phyloP scores from a whole-genome alignment of 1,284 basidiomycete genomes.

The Boletellus deceptivus region DNA sequence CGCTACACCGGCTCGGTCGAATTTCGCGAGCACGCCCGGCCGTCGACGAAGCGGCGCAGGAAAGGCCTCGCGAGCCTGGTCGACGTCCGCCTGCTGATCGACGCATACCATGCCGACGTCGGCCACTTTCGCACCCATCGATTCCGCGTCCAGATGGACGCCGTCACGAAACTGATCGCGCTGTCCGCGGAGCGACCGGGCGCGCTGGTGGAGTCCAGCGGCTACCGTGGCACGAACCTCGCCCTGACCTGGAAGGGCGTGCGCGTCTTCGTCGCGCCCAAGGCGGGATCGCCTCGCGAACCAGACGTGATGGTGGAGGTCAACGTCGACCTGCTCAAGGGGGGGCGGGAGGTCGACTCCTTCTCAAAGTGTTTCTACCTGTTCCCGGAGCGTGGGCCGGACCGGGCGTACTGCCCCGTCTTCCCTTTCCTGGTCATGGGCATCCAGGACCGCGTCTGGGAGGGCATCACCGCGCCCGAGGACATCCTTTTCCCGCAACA shows the following conservation, averaged over 20 bases:
- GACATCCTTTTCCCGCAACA: not conserved
- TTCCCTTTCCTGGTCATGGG: not conserved
- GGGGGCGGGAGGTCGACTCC: not conserved
- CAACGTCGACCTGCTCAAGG: not conserved
- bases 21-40: no score
- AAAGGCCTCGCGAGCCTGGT: not conserved
- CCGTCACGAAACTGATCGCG: not conserved
- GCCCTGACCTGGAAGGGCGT: conserved; percentile 1
- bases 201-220: not conserved
- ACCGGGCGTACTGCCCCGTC: not conserved
- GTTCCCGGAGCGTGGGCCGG: not conserved
- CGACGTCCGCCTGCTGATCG: not conserved
- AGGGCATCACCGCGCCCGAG: not conserved
- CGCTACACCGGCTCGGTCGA: no score
- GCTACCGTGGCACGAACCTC: not conserved
- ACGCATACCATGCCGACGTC: not conserved
- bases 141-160: not conserved
- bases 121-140: not conserved
- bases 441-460: not conserved
- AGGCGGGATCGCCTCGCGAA: no score
- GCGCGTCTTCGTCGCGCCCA: no score
- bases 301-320: not conserved
- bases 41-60: no score
- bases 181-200: not conserved
- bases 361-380: not conserved